phyloP scores from a whole-genome alignment of 2,329 filamentous ascomycete species.

The Exophiala mesophila region DNA sequence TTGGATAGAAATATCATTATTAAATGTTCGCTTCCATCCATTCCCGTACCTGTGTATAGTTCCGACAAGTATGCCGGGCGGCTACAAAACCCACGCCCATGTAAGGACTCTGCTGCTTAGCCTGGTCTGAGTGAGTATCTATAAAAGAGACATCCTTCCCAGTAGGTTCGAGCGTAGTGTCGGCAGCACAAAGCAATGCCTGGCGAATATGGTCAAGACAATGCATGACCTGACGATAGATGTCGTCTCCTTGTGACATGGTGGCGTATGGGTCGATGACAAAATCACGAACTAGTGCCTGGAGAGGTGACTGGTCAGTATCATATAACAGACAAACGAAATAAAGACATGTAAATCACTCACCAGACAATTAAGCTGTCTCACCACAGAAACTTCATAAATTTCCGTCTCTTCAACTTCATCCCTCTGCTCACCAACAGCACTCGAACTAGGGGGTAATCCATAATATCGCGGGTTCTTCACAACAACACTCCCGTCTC shows the following conservation, averaged over 20 bases:
- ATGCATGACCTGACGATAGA: constrained; percentile 4
- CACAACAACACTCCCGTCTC: constrained; percentile 7
- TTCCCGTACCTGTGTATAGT: not conserved
- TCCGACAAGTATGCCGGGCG: not conserved
- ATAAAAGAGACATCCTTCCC: too few species aligned
- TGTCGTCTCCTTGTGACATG: constrained; percentile 1
- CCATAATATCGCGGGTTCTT: constrained; percentile 9
- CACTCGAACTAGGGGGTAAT: constrained; percentile 5
- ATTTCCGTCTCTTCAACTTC: constrained; percentile 7
- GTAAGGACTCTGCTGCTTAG: not conserved
- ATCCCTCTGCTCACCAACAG: constrained; percentile 4
- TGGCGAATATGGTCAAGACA: constrained; percentile 20
- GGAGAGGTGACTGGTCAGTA: too few species aligned
- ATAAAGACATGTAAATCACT: not conserved
- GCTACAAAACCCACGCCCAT: not conserved
- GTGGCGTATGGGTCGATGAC: constrained; percentile 12
- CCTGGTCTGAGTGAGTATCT: too few species aligned
- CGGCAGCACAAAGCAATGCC: constrained; percentile 17
- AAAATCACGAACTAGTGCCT: constrained; percentile 10
- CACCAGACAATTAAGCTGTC: constrained; percentile 15
- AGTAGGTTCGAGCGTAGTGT: constrained; percentile 19
- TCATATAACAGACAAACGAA: not conserved
- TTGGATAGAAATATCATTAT: too few species aligned
- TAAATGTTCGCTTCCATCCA: constrained; percentile 1
- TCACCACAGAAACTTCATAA: constrained; percentile 15